Percentiles rank a stretch among this genome's conserved stretches.
phyloP scores from a whole-genome alignment of 768 basidiomycete species.

The Xanthoconium purpureum region DNA sequence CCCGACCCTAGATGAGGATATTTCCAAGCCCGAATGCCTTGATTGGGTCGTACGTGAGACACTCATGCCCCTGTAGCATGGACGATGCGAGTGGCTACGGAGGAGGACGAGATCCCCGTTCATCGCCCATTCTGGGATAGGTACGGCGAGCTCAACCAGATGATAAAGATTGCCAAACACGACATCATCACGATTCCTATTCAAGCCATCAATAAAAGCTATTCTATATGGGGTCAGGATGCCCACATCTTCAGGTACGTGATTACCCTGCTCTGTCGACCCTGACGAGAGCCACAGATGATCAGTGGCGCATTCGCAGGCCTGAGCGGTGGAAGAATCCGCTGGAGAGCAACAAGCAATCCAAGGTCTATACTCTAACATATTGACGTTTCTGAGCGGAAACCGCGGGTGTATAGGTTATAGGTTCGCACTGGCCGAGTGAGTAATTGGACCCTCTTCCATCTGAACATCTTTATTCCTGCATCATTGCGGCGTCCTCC shows the following conservation, averaged over 20 bases:
- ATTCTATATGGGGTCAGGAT: constrained; percentile 61
- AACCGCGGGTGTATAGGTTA: constrained; percentile 62
- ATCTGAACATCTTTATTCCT: constrained; percentile 7
- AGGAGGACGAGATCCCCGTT: constrained; percentile 53
- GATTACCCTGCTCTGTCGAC: constrained; percentile 20
- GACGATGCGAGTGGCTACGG: constrained; percentile 53
- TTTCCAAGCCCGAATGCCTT: constrained; percentile 50
- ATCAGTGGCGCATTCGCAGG: constrained; percentile 30
- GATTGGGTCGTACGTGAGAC: constrained; percentile 62
- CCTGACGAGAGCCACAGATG: constrained; percentile 20
- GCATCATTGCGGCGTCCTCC: constrained; percentile 1
- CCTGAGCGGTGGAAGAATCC: constrained; percentile 53
- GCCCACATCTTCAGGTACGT: constrained; percentile 56
- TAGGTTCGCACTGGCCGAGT: constrained; percentile 60
- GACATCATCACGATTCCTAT: constrained; percentile 61
- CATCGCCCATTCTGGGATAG: constrained; percentile 32
- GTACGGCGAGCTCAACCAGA: constrained; percentile 28
- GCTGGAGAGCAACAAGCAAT: constrained; percentile 37
- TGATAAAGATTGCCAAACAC: constrained; percentile 42
- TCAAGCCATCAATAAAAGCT: constrained; percentile 54
- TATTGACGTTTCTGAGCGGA: constrained; percentile 56
- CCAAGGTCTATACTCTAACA: constrained; percentile 53
- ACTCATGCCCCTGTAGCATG: constrained; percentile 56
- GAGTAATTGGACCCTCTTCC: constrained; percentile 27
- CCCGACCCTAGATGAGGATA: constrained; percentile 20